phyloP scores from a whole-genome alignment of 257 asterid species.

The Salvia hispanica region DNA sequence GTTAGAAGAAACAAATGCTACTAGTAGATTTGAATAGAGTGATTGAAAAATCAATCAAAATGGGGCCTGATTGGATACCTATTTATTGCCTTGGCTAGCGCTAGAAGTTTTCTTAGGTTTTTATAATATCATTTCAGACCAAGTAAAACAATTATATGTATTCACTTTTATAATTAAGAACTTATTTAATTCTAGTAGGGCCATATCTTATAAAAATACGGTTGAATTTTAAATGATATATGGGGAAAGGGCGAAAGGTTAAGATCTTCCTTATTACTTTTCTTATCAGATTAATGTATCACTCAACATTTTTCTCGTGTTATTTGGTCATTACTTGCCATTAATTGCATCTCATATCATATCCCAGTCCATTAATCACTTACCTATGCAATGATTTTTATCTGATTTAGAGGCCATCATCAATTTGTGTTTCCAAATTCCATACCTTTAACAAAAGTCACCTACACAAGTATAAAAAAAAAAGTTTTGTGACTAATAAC shows the following conservation, averaged over 20 bases:
- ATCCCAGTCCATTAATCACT: background rate
- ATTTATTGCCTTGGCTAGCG: slow-evolving; percentile 40
- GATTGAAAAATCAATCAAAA: slow-evolving; percentile 33
- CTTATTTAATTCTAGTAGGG: slow-evolving; percentile 20
- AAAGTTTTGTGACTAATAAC: background rate
- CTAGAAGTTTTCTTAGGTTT: slow-evolving; percentile 31
- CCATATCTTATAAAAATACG: slow-evolving; percentile 21
- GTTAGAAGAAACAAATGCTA: slow-evolving; percentile 40
- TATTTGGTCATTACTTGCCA: background rate
- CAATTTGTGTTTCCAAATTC: too few relatives aligned
- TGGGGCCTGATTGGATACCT: slow-evolving; percentile 35
- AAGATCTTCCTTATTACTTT: too few relatives aligned
- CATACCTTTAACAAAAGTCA: too few relatives aligned
- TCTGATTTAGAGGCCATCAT: background rate
- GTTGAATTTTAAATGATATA: slow-evolving; percentile 11
- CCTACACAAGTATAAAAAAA: too few relatives aligned
- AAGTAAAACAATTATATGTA: slow-evolving; percentile 32
- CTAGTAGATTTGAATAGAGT: slow-evolving; percentile 29
- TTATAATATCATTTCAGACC: slow-evolving; percentile 32
- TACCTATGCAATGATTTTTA: background rate
- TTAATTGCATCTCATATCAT: background rate
- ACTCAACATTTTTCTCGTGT: slow-evolving; percentile 2
- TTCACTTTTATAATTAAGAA: background rate
- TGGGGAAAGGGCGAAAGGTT: slow-evolving; percentile 9
- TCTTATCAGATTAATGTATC: background rate